These are phyloP conservation scores for Alternaria sp. DNA, from an alignment of 2,329 filamentous ascomycete species.

Conservation along the genomic window DNA sequence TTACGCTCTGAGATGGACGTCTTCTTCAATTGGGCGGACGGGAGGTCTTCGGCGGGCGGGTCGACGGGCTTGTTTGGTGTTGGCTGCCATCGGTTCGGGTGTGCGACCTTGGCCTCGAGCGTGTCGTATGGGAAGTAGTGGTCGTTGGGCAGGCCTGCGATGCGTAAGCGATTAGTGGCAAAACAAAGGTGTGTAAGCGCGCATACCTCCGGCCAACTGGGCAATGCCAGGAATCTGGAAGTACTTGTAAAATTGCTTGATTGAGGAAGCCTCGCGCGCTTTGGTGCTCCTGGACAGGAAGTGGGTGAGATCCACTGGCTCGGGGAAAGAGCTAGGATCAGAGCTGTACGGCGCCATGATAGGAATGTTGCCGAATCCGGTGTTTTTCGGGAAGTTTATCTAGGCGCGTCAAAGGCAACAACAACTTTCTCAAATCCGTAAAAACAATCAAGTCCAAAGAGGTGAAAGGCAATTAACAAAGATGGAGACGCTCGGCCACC, in stretches of 20 bases:
- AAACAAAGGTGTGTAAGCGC: background rate
- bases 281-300: slow-evolving; percentile 76
- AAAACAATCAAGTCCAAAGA: slow-evolving; percentile 19
- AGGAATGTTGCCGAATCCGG: background rate
- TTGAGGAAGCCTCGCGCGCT: slow-evolving; percentile 68
- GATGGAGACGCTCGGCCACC: slow-evolving; percentile 18
- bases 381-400: background rate
- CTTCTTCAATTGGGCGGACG: slow-evolving; percentile 38
- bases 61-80: slow-evolving; percentile 69
- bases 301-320: slow-evolving; percentile 79
- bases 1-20: slow-evolving; percentile 36
- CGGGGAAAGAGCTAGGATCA: slow-evolving; percentile 45
- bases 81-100: slow-evolving; percentile 76
- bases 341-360: slow-evolving; percentile 36
- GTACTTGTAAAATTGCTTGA: slow-evolving; percentile 89
- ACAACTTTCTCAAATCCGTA: slow-evolving; percentile 17
- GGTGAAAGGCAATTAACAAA: background rate
- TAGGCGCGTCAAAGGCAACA: background rate
- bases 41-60: slow-evolving; percentile 44
- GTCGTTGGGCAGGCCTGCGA: slow-evolving; percentile 77
- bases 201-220: slow-evolving; percentile 66
- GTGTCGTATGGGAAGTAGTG: slow-evolving; percentile 91
- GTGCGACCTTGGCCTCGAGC: slow-evolving; percentile 80
- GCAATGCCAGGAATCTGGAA: slow-evolving; percentile 71
- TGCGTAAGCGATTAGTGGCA: slow-evolving; percentile 22